Evolutionary conservation across 1,139 yeast species (phyloP).

Genomic region (Scheffersomyces titani): DNA sequence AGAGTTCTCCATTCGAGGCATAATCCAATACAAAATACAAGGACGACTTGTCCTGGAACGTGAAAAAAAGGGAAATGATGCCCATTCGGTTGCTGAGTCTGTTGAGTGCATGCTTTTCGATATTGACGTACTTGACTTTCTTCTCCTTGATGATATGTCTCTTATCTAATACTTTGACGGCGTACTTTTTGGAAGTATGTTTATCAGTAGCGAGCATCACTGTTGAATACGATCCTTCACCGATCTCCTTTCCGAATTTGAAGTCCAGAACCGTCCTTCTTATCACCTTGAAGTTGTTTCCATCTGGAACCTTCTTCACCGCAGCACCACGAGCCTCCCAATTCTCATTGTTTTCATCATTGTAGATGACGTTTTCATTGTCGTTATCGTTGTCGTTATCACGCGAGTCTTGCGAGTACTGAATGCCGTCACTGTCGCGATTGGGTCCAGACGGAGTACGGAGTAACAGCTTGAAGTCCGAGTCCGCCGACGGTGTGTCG

Average conservation of each 20-base stretch:
- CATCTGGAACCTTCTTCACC: constrained; percentile 19
- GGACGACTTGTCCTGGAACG: constrained; percentile 89
- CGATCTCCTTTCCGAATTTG: constrained; percentile 81
- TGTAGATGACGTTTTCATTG: constrained; percentile 6
- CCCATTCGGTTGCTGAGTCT: constrained; percentile 73
- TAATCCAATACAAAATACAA: constrained; percentile 90
- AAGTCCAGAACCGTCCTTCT: constrained; percentile 81
- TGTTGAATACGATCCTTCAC: constrained; percentile 96
- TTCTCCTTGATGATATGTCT: constrained; percentile 93
- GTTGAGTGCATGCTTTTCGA: constrained; percentile 90
- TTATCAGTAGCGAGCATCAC: constrained; percentile 85
- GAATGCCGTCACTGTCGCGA: neutral
- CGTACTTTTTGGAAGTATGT: constrained; percentile 72
- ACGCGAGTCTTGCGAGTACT: neutral
- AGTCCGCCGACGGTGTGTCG: constrained; percentile 29
- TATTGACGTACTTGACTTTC: constrained; percentile 93
- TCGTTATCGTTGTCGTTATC: constrained; percentile 10
- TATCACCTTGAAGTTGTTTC: constrained; percentile 24
- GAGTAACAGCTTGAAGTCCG: constrained; percentile 15
- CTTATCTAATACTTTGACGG: constrained; percentile 89
- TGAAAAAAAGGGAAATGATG: constrained; percentile 81
- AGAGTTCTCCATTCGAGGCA: constrained; percentile 90
- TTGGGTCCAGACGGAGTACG: constrained; percentile 5
- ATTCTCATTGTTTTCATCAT: constrained; percentile 7
- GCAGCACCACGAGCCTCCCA: constrained; percentile 48